phyloP scores from a whole-genome alignment of 257 asterid genomes.

The Lantana camara region DNA sequence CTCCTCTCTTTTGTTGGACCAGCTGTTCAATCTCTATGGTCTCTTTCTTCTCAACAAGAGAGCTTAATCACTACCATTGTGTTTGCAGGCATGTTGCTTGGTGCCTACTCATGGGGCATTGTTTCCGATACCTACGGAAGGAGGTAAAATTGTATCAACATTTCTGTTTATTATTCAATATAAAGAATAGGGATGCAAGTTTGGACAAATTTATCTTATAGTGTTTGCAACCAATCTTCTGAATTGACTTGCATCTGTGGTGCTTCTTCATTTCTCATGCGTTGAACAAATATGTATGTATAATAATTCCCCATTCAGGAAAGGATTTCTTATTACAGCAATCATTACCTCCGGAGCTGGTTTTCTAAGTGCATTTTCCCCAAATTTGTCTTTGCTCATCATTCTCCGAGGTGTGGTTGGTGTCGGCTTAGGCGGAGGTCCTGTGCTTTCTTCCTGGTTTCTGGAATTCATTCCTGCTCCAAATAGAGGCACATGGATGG shows the following conservation, averaged over 20 bases:
- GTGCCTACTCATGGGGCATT: slow-evolving; percentile 75
- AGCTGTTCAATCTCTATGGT: slow-evolving; percentile 75
- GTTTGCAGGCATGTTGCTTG: slow-evolving; percentile 73
- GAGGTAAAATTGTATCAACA: slow-evolving; percentile 56
- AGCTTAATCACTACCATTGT: slow-evolving; percentile 67
- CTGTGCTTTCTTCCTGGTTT: slow-evolving; percentile 78
- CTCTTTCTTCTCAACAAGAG: slow-evolving; percentile 67
- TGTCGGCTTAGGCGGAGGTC: slow-evolving; percentile 76
- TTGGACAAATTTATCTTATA: too few species aligned
- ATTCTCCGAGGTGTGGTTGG: slow-evolving; percentile 66
- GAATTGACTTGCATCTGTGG: neutral
- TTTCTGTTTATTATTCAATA: too few species aligned
- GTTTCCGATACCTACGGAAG: slow-evolving; percentile 75
- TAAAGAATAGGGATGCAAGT: too few species aligned
- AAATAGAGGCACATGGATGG: slow-evolving; percentile 79
- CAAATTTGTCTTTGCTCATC: slow-evolving; percentile 44
- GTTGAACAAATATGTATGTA: too few species aligned
- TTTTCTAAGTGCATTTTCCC: slow-evolving; percentile 67
- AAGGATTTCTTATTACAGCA: slow-evolving; percentile 59
- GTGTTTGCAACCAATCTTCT: neutral
- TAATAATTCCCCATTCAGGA: slow-evolving; percentile 45
- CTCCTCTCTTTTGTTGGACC: slow-evolving; percentile 77
- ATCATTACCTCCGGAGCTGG: slow-evolving; percentile 56
- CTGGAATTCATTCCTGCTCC: slow-evolving; percentile 81
- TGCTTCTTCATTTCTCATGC: slow-evolving; percentile 2